Base-by-base conservation (phyloP, 148 eudicot species). In the Agrostemma githago region DNA sequence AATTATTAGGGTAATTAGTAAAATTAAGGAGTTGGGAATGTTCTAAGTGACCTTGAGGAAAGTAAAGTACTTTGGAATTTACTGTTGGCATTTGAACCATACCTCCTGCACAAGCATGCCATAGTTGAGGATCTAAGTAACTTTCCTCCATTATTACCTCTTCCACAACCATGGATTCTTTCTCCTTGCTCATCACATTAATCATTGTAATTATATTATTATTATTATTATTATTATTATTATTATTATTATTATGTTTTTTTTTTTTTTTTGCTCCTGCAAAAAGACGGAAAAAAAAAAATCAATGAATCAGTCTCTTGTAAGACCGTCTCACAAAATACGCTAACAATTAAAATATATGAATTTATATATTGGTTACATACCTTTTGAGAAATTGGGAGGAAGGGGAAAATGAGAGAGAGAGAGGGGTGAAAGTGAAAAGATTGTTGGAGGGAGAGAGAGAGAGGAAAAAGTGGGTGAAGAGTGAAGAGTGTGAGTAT, bases 51-150 rank as follows among this genome's bases (percentile, higher is more conserved):
- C 98, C 98, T 66, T 94, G 98, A 60, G 98, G 92, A 65, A 94
- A 94, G 69, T 92, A 94, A 44, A 84, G 80, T 7, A 94, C 88
- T 56, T 83, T 86, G 2, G 98, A 92, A 80, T 89, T 87, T 17
- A 87, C 71, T 16, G 84, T 79, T 11, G 96, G 97, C 87, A 91
- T 87, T 79, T 94, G 96, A 0, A 92, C 98, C 96, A 94, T 88
- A 26, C 93, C 96, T 10, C 98, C 98, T 9, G 98, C 97, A 74
- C 98, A 94, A 71, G 98, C 97, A 73, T 94, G 96, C 98, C 98
- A 94, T 68, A 94, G 73, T 62, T 90, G 90, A 3, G 92, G 83
- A 75, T 94, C 96, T 78, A 94, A 81, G 74, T 85, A 61, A 56
- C 81, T 86, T 56, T 85, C 90, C 60, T 69, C 56, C 34, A 26